Evolutionary conservation across 164 flowering plant genomes (phyloP).

Genomic region (Chimonanthus salicifolius): DNA sequence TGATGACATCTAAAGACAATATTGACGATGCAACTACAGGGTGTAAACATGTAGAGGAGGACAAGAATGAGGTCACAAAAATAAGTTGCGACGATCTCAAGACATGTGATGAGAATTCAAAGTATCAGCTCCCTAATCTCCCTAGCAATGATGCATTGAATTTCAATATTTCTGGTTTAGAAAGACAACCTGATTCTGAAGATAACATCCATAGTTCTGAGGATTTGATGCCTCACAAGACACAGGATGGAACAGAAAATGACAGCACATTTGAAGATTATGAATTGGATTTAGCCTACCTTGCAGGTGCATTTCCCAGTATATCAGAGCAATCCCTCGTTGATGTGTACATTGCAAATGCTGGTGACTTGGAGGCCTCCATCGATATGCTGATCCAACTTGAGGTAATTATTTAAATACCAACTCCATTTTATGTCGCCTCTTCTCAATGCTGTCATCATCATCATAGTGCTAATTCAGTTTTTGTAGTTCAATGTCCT

Average conservation of each 20-base stretch:
- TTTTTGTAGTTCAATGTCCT: no score
- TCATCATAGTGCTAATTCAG: no score
- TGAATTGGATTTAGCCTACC: conserved; percentile 5
- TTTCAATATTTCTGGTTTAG: neutral
- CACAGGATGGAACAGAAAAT: neutral
- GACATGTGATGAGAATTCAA: neutral
- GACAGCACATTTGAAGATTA: neutral
- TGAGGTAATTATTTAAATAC: conserved; percentile 6
- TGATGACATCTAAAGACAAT: neutral
- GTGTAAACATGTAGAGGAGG: neutral
- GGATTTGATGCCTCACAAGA: neutral
- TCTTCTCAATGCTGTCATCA: no score
- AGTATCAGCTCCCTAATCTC: neutral
- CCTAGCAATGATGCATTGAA: neutral
- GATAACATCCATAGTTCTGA: neutral
- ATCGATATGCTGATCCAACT: conserved; percentile 15
- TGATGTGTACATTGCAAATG: conserved; percentile 16
- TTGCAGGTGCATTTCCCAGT: conserved; percentile 6
- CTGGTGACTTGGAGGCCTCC: conserved; percentile 11
- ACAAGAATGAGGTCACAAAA: neutral
- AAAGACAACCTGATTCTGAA: neutral
- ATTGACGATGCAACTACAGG: neutral
- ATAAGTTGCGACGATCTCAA: neutral
- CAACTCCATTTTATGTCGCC: neutral
- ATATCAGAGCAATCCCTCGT: conserved; percentile 9